Evolutionary conservation across 2,329 filamentous ascomycete genomes (phyloP), one percentile per base, ranked within the genome.

Genomic region (Hortaea sp.): DNA sequence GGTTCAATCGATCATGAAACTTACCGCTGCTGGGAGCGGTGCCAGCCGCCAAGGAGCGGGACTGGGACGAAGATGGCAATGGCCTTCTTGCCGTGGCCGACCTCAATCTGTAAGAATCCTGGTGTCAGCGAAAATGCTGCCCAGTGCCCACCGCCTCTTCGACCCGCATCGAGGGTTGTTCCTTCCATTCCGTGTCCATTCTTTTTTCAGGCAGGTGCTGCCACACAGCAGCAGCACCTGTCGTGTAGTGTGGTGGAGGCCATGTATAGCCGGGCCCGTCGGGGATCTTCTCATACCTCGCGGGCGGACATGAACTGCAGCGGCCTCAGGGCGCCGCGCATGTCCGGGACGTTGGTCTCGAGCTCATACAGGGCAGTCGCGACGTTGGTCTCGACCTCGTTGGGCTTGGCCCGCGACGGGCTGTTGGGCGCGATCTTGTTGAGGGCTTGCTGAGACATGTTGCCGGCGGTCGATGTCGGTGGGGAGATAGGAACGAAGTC

Each of bases 1-100:
- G n/a, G n/a, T 35, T 4, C 6, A 20, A 30, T 5, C 1, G 28
- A 35, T 32, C 39, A 56, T 39, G 32, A 30, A 37, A 73, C 84
- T 75, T 89, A 97, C 90, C 92, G 89, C 81, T 97, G 92, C 83
- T 98, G 92, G 71, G 95, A 88, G 71, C 92, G 89, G 86, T 97
- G 92, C 88, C 95, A 98, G 73, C 87, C 87, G 74, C 84, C 79
- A 73, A 98, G 88, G 75, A 94, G 88, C 76, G 92, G 92, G 73
- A 98, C 92, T 72, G 92, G 92, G 81, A 98, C 92, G 86, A 98
- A 98, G 86, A 98, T 94, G 81, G 95, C 90, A 79, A 98, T 92
- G 71, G 92, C 92, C 85, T 97, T 98, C 84, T 95, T 95, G 84
- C 92, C 92, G 81, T 97, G 89, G 80, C 92, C 92, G 78, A 97